Percentiles rank a stretch among this genome's conserved stretches.
These are phyloP conservation scores for Besnoitia besnoiti DNA, from an alignment of 169 alveolate species.

Conservation along the genomic window DNA sequence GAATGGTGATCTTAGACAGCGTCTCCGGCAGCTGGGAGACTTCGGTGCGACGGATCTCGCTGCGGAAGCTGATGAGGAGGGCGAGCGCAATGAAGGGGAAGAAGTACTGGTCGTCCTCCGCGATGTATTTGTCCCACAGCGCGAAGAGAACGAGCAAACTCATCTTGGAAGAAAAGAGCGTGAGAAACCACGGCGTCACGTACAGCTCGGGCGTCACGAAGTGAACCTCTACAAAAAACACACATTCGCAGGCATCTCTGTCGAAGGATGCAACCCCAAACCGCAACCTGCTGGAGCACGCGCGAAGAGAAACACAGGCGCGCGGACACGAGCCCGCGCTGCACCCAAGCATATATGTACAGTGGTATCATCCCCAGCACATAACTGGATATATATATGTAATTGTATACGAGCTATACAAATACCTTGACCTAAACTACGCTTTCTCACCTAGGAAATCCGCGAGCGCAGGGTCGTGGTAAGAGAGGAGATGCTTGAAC, in stretches of 20 bases:
- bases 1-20: conserved; percentile 54
- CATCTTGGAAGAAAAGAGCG: conserved; percentile 78
- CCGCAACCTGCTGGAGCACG: not conserved
- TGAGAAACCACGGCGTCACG: conserved; percentile 80
- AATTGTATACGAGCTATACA: too few relatives aligned
- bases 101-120: conserved; percentile 74
- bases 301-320: not conserved
- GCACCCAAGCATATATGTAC: too few relatives aligned
- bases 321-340: too few relatives aligned
- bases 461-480: conserved; percentile 78
- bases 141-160: conserved; percentile 68
- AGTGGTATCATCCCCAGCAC: too few relatives aligned
- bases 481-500: conserved; percentile 74
- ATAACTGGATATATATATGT: not conserved
- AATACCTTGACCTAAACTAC: not conserved
- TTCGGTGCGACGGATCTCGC: conserved; percentile 37
- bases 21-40: conserved; percentile 71
- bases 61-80: conserved; percentile 71
- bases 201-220: conserved; percentile 78
- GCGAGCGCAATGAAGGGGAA: conserved; percentile 76
- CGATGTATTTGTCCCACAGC: conserved; percentile 72
- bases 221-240: conserved; percentile 66
- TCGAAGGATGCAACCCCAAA: not conserved
- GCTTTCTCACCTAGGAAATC: conserved; percentile 73
- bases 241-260: not conserved